Conservation (phyloP, 345 rosid species). For the Conringia planisiliqua region DNA sequence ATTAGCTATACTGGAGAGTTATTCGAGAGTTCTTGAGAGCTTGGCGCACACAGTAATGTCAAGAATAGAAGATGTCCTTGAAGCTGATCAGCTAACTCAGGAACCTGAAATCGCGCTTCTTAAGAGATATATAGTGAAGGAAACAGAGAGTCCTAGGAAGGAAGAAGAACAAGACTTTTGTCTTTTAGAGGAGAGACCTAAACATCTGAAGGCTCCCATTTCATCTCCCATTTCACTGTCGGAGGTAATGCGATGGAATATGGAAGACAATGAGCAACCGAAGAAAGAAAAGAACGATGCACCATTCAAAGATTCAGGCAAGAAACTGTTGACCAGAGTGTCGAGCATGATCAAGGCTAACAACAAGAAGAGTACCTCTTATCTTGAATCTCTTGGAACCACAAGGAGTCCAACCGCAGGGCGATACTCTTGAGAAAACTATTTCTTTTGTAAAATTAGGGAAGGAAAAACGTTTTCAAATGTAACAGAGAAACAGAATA, state of each 20-base stretch:
- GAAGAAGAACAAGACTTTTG: conserved; percentile 20
- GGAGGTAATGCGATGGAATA: conserved; percentile 72
- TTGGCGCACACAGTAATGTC: conserved; percentile 72
- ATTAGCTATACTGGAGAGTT: conserved; percentile 74
- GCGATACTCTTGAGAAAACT: not conserved
- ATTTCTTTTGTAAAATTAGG: conserved; percentile 21
- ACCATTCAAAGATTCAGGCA: conserved; percentile 36
- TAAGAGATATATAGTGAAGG: conserved; percentile 26
- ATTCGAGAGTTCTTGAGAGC: conserved; percentile 81
- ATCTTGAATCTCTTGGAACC: conserved; percentile 58
- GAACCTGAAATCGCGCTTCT: conserved; percentile 46
- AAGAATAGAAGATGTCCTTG: conserved; percentile 73
- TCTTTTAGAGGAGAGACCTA: conserved; percentile 22
- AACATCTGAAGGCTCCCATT: conserved; percentile 8
- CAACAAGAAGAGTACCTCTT: conserved; percentile 50
- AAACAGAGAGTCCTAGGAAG: conserved; percentile 13
- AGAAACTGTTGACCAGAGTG: conserved; percentile 36
- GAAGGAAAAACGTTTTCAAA: not conserved
- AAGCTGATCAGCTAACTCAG: conserved; percentile 46
- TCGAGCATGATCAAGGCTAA: conserved; percentile 37
- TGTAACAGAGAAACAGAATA: conserved; percentile 32
- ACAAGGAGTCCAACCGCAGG: conserved; percentile 60
- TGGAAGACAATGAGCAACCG: conserved; percentile 2
- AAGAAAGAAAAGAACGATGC: conserved; percentile 25
- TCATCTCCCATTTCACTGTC: conserved; percentile 38